Evolutionary conservation across 1,284 basidiomycete species (phyloP).

Genomic region (Trichosporon sp.): DNA sequence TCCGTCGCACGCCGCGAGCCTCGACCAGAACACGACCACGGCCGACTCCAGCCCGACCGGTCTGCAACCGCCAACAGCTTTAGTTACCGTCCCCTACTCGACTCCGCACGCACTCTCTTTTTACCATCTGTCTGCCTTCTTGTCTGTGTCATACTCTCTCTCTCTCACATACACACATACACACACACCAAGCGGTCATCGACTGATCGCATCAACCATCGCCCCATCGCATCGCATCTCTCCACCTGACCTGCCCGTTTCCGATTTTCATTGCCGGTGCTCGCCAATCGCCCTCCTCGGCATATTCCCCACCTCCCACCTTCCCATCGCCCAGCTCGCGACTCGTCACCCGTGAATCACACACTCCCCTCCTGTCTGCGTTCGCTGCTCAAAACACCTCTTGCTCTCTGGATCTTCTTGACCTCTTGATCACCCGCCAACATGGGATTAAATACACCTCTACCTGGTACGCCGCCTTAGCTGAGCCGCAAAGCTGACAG

Average conservation of each 20-base stretch:
- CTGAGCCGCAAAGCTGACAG: background rate
- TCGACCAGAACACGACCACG: background rate
- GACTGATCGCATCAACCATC: background rate
- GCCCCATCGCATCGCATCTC: background rate
- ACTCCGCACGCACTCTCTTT: background rate
- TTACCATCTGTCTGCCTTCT: background rate
- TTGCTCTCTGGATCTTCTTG: background rate
- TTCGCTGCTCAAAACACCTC: background rate
- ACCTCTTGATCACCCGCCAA: background rate
- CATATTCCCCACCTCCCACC: background rate
- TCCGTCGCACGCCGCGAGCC: background rate
- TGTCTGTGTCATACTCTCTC: background rate
- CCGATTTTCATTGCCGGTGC: background rate
- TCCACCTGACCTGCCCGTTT: background rate
- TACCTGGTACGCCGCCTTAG: conserved; percentile 38
- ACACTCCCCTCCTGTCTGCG: background rate
- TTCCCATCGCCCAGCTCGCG: background rate
- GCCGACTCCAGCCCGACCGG: background rate
- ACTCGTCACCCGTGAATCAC: background rate
- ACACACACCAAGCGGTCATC: background rate
- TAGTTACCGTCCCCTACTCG: background rate
- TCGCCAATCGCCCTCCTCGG: background rate
- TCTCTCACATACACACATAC: background rate
- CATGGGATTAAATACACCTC: conserved; percentile 47
- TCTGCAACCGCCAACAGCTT: background rate